Evolutionary conservation across 352 stramenopile species (phyloP), one percentile per base, ranked within the genome.

Genomic region (Globisporangium cederbergense): DNA sequence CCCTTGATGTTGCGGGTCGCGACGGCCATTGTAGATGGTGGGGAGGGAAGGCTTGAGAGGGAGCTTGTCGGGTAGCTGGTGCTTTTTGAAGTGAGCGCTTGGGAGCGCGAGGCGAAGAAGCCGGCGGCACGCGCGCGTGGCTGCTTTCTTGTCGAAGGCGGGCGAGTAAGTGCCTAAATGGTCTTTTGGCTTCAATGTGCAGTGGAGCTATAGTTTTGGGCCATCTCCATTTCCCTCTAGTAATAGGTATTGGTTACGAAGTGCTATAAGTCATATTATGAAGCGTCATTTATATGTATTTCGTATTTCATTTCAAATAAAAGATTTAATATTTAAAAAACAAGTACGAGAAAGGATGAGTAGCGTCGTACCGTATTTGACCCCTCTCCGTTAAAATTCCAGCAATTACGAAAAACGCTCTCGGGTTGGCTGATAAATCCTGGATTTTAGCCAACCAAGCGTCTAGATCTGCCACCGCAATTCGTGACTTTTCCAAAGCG

Each of bases 1-100:
- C 43, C 43, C 56, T 62, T 62, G 56, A 53, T 30, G 40, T 50
- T 50, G 43, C 58, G 58, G 8, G 45, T 64, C 8, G 58, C 58
- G 22, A 18, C 43, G 22, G 40, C 56, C 56, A 62, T 62, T 18
- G 14, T n/a, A 36, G 32, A 36, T 10, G 32, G 32, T 36, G 32
- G 18, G 10, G 52, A 43, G 16, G 4, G 4, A 20, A 8, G 7
- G 30, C 30, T 58, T 58, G 52, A 10, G 10, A 16, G 16, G 32
- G 22, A 5, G 30, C 52, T 58, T 58, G 52, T 32, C 32, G 32
- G n/a, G 32, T n/a, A 58, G 32, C 32, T 22, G 45, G 52, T n/a
- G 52, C 30, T 32, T 58, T 58, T 34, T 9, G 32, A 58, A 58
- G n/a, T 58, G 52, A 58, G 52, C 46, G 3, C 20, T 30, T 8